Base-by-base conservation (phyloP, 2,329 filamentous ascomycete species). In the Tolypocladium amazonense region DNA sequence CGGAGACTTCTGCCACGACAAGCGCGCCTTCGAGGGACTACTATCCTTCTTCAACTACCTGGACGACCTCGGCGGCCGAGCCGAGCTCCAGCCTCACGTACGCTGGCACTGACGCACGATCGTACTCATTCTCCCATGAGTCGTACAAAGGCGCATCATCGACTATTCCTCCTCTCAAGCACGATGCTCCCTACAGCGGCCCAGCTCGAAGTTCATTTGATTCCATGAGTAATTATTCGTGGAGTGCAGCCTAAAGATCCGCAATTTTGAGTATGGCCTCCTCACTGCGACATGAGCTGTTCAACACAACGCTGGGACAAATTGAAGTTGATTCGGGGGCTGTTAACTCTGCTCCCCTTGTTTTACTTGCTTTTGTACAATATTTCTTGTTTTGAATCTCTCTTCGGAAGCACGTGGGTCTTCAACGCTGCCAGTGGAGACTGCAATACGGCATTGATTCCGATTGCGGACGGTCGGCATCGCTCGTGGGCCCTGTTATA, bases 171-270 rank as follows among this genome's bases (percentile, higher is more conserved):
- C 64, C 71, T n/a, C 58, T 68, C 18, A 73, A 73, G 65, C 63
- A 71, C 8, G 72, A 75, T 20, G 68, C 74, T 35, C 72, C 76
- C 30, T 81, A 80, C 60, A 73, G 67, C 33, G 70, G 71, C 50
- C 70, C 69, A 15, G 64, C 72, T 37, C 70, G 76, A 54, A 75
- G 74, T 23, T 80, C 80, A 18, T 80, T 79, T 60, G 77, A 79
- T 59, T 73, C 72, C 56, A 74, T 83, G 70, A 79, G 77, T 67
- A 79, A 83, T 67, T 85, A 85, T 68, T 82, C 81, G 38, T 85
- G 82, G 82, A 82, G 78, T 63, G 73, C 77, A 57, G 80, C 77
- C 59, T 81, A 70, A 64, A 50, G 35, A n/a, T 6, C 8, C 9
- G 30, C 7, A 6, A 18, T 12, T 23, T 18, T n/a, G 50, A 15